Conservation (phyloP, 768 basidiomycete genomes). For the Russula abietina region DNA sequence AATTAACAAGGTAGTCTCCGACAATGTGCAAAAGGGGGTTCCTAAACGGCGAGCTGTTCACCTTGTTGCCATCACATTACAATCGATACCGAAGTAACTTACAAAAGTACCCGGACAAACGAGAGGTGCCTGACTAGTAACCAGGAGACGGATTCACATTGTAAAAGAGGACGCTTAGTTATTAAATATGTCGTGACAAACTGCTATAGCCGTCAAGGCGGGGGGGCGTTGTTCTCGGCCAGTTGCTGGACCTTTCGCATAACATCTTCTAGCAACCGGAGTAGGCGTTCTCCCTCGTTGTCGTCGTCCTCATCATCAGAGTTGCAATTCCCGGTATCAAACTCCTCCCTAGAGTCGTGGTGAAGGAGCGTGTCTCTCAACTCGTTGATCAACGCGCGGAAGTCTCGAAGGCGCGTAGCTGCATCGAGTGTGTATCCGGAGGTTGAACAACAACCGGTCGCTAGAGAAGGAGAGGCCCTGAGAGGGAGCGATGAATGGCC, state of each 20-base stretch:
- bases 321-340: neutral
- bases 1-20: neutral
- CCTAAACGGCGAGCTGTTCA: neutral
- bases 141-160: neutral
- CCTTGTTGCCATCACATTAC: neutral
- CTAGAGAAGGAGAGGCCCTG: neutral
- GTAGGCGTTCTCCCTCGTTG: too few relatives aligned
- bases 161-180: neutral
- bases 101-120: neutral
- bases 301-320: too few relatives aligned
- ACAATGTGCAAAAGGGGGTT: neutral
- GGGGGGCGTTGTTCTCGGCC: too few relatives aligned
- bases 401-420: constrained; percentile 12
- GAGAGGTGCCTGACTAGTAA: neutral
- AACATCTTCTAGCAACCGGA: too few relatives aligned
- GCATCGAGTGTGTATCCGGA: neutral
- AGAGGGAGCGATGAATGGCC: neutral
- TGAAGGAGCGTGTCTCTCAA: constrained; percentile 7
- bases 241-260: too few relatives aligned
- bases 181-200: neutral
- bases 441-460: too few relatives aligned
- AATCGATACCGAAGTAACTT: neutral
- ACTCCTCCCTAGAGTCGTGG: neutral
- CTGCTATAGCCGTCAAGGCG: too few relatives aligned
- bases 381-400: constrained; percentile 8